Percentiles rank a stretch among this genome's conserved stretches.
Conservation (phyloP, 1,139 yeast genomes). For the Taphrina flavorubra region DNA sequence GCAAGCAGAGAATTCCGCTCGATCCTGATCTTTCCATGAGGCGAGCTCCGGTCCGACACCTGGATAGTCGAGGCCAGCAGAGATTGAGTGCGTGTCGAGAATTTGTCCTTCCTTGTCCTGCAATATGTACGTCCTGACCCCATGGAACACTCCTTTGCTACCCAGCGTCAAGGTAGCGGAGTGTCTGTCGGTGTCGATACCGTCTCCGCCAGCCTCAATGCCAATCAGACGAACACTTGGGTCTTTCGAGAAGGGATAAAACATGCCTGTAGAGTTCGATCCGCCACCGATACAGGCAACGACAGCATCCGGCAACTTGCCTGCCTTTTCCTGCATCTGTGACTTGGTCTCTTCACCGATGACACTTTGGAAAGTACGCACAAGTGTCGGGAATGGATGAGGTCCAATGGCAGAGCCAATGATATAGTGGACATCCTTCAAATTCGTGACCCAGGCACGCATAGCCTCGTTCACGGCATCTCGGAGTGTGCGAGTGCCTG, state of each 20-base stretch:
- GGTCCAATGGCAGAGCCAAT: conserved; percentile 99
- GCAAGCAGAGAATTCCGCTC: conserved; percentile 89
- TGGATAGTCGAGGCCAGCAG: conserved; percentile 98
- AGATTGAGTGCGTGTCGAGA: conserved; percentile 88
- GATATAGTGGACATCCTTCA: conserved; percentile 85
- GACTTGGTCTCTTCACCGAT: conserved; percentile 94
- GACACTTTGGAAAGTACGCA: conserved; percentile 96
- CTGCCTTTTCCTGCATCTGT: conserved; percentile 80
- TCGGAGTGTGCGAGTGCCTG: conserved; percentile 93
- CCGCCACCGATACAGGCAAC: conserved; percentile 99
- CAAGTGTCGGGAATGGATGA: conserved; percentile 97
- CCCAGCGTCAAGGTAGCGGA: conserved; percentile 95
- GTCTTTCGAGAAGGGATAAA: conserved; percentile 89
- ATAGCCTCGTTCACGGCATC: conserved; percentile 98
- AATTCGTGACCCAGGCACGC: conserved; percentile 90
- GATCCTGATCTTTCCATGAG: conserved; percentile 89
- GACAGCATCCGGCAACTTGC: conserved; percentile 86
- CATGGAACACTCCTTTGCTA: conserved; percentile 96
- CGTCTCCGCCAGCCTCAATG: conserved; percentile 99
- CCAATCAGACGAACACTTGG: conserved; percentile 78
- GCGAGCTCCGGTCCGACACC: conserved; percentile 99
- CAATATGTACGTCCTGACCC: conserved; percentile 90
- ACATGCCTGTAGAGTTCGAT: conserved; percentile 93
- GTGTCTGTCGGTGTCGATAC: conserved; percentile 81
- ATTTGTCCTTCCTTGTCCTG: conserved; percentile 94